Conservation (phyloP, 2,329 filamentous ascomycete genomes). For the Botryotinia calthae region DNA sequence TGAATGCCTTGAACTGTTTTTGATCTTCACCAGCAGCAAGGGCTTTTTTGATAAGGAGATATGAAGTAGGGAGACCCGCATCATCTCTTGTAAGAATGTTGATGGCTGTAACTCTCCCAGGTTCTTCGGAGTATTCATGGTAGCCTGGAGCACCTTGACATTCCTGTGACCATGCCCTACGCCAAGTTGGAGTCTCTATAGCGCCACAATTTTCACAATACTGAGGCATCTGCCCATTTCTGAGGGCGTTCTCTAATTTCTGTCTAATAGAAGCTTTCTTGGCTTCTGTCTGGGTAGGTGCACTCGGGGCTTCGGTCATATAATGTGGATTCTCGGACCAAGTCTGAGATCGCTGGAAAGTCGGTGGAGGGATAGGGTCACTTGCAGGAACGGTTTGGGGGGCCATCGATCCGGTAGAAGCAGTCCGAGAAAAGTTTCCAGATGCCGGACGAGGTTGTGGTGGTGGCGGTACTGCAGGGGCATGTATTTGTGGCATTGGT, state of each 20-base stretch:
- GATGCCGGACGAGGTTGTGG: slow-evolving; percentile 45
- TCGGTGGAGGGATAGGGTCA: slow-evolving; percentile 49
- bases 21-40: slow-evolving; percentile 62
- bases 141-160: slow-evolving; percentile 67
- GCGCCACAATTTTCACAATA: slow-evolving; percentile 92
- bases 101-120: slow-evolving; percentile 72
- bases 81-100: slow-evolving; percentile 63
- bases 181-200: slow-evolving; percentile 95
- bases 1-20: slow-evolving; percentile 64
- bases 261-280: slow-evolving; percentile 45
- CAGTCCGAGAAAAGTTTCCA: slow-evolving; percentile 36
- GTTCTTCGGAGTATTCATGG: slow-evolving; percentile 69
- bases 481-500: slow-evolving; percentile 11
- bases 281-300: slow-evolving; percentile 22
- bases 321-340: slow-evolving; percentile 47
- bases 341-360: slow-evolving; percentile 44
- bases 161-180: slow-evolving; percentile 83
- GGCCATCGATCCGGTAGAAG: slow-evolving; percentile 36
- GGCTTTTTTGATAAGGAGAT: slow-evolving; percentile 77
- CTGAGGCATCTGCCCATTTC: slow-evolving; percentile 78
- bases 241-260: slow-evolving; percentile 61
- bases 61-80: slow-evolving; percentile 60
- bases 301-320: slow-evolving; percentile 39
- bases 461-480: slow-evolving; percentile 23
- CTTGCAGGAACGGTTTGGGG: slow-evolving; percentile 47